Conservation (phyloP, 73 alveolate species). For the Symbiodinium natans region DNA sequence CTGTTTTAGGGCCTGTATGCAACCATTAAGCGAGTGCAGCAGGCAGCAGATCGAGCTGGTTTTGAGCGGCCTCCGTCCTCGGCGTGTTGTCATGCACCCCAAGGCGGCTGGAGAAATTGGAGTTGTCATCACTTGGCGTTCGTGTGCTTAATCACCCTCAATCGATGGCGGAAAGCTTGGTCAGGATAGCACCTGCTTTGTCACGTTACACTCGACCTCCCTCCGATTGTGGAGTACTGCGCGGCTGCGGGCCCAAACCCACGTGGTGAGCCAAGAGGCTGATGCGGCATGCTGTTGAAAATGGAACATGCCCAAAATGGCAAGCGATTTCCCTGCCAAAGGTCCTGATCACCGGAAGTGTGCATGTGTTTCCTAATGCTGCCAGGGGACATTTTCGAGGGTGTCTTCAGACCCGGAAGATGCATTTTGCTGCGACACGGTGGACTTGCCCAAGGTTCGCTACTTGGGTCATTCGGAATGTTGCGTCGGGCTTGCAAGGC, state of each 20-base stretch:
- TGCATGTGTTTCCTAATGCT: too few species aligned
- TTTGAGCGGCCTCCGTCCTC: background rate
- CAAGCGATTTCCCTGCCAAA: too few species aligned
- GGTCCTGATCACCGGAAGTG: too few species aligned
- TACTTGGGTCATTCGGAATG: too few species aligned
- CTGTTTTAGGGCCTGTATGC: too few species aligned
- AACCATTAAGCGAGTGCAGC: too few species aligned
- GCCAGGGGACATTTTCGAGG: background rate
- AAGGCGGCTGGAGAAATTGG: conserved; percentile 6
- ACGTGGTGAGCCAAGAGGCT: background rate
- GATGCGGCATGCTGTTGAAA: too few species aligned
- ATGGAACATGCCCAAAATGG: too few species aligned
- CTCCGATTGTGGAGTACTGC: conserved; percentile 28
- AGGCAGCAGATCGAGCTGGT: background rate
- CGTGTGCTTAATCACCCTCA: too few species aligned
- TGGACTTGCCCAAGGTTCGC: background rate
- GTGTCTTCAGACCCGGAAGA: background rate
- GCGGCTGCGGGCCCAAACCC: background rate
- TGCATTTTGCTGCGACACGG: background rate
- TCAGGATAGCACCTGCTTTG: conserved; percentile 57
- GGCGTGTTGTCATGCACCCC: conserved; percentile 31
- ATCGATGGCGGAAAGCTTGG: background rate
- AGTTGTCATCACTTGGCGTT: too few species aligned
- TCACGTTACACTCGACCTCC: conserved; percentile 20
- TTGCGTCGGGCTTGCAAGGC: too few species aligned